phyloP scores from a whole-genome alignment of 2,329 filamentous ascomycete species.

The Penicillium griseofulvum region DNA sequence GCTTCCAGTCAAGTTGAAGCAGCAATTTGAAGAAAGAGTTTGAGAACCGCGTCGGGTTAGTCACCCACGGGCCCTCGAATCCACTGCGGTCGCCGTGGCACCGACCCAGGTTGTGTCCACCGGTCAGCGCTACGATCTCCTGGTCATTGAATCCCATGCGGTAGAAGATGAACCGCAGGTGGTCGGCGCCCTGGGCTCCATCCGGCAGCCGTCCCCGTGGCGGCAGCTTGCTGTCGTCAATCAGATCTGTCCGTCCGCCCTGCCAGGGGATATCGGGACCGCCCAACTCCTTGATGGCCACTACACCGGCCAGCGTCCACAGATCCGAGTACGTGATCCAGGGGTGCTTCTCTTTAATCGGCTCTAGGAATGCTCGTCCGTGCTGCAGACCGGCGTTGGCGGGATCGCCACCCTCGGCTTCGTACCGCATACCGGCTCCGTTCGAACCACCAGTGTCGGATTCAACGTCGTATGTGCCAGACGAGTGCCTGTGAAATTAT shows the following conservation, averaged over 20 bases:
- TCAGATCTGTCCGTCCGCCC: conserved; percentile 60
- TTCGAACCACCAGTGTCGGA: conserved; percentile 64
- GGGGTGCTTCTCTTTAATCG: conserved; percentile 57
- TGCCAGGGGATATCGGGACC: conserved; percentile 58
- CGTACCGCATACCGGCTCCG: conserved; percentile 65
- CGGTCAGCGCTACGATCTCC: conserved; percentile 57
- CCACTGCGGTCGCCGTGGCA: conserved; percentile 57
- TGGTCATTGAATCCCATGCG: conserved; percentile 61
- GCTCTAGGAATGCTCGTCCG: conserved; percentile 63
- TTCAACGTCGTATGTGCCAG: conserved; percentile 60
- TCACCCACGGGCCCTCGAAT: conserved; percentile 60
- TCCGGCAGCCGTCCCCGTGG: conserved; percentile 59
- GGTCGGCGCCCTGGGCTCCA: conserved; percentile 53
- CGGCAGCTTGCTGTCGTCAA: conserved; percentile 60
- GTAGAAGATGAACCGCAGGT: conserved; percentile 57
- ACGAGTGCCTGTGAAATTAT: conserved; percentile 52
- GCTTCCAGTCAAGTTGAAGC: conserved; percentile 53
- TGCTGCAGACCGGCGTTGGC: conserved; percentile 64
- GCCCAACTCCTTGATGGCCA: conserved; percentile 60
- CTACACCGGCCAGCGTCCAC: conserved; percentile 61
- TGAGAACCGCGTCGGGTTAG: conserved; percentile 58
- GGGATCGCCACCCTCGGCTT: conserved; percentile 62
- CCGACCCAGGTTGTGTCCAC: conserved; percentile 57
- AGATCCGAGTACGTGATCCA: conserved; percentile 67
- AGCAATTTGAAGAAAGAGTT: conserved; percentile 59